Evolutionary conservation across 257 asterid genomes (phyloP).

Genomic region (Lithospermum erythrorhizon): DNA sequence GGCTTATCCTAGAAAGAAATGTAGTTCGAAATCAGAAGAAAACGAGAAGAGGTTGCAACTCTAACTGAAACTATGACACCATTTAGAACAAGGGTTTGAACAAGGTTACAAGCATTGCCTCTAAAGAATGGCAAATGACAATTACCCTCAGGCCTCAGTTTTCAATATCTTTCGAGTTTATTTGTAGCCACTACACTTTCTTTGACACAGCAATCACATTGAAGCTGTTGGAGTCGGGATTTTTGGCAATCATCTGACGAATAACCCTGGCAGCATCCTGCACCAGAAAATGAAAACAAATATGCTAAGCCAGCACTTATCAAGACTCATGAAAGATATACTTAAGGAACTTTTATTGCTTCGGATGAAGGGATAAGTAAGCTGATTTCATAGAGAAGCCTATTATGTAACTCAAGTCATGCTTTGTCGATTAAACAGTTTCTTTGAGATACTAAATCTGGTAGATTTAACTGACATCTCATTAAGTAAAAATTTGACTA

Average conservation of each 20-base stretch:
- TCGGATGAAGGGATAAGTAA: too few species aligned
- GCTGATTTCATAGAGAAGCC: too few species aligned
- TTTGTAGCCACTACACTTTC: not conserved
- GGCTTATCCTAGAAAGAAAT: not conserved
- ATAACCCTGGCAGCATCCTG: conserved; percentile 80
- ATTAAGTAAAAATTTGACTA: too few species aligned
- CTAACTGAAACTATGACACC: not conserved
- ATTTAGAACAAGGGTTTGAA: not conserved
- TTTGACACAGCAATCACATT: conserved; percentile 42
- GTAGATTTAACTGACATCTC: too few species aligned
- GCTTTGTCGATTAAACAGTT: too few species aligned
- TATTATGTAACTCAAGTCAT: too few species aligned
- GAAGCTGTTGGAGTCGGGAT: conserved; percentile 69
- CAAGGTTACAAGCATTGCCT: not conserved
- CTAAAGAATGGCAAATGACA: not conserved
- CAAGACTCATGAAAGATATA: not conserved
- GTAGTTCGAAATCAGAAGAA: too few species aligned
- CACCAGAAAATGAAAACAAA: not conserved
- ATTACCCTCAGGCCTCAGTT: too few species aligned
- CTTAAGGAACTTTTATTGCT: too few species aligned
- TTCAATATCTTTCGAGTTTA: not conserved
- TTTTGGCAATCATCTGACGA: conserved; percentile 47
- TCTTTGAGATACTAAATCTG: too few species aligned
- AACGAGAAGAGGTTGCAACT: too few species aligned
- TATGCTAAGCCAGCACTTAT: not conserved